Percentiles rank a stretch among this genome's conserved stretches.
These are phyloP conservation scores for Yamadazyma ubonensis DNA, from an alignment of 805 yeast species.

Conservation along the genomic window DNA sequence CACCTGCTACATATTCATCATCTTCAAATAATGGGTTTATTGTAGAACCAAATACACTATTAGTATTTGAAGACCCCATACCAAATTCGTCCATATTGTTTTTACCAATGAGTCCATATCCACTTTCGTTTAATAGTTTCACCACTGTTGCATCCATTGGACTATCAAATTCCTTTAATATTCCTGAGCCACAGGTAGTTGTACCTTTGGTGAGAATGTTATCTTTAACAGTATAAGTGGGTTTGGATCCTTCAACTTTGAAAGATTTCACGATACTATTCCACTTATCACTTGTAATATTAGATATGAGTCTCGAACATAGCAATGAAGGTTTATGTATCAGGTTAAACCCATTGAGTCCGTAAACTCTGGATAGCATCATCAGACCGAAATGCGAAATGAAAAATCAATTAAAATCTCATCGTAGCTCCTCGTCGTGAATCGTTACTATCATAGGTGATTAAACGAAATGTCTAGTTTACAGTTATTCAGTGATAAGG, in stretches of 20 bases:
- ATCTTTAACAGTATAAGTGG: constrained; percentile 53
- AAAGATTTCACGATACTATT: constrained; percentile 15
- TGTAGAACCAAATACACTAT: constrained; percentile 57
- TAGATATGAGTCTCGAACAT: no score
- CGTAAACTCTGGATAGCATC: constrained; percentile 6
- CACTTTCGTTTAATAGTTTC: constrained; percentile 48
- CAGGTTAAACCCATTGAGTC: no score
- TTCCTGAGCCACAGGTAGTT: constrained; percentile 78
- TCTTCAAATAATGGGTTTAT: constrained; percentile 46
- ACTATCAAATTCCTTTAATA: constrained; percentile 57
- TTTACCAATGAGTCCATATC: constrained; percentile 67
- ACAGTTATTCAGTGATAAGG: constrained; percentile 21
- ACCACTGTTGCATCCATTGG: constrained; percentile 84
- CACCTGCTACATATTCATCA: constrained; percentile 58
- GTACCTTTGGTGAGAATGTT: constrained; percentile 66
- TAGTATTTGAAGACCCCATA: constrained; percentile 79
- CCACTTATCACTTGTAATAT: no score
- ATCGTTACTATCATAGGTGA: no score
- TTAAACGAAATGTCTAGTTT: constrained; percentile 4
- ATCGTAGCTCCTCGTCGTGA: no score
- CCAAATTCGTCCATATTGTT: constrained; percentile 96
- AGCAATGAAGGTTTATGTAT: no score
- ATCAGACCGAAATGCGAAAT: constrained; percentile 16
- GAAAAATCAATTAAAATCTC: constrained; percentile 7
- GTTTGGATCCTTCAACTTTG: not conserved